Conservation (phyloP, 106 monocot species). For the Platanthera zijinensis region DNA sequence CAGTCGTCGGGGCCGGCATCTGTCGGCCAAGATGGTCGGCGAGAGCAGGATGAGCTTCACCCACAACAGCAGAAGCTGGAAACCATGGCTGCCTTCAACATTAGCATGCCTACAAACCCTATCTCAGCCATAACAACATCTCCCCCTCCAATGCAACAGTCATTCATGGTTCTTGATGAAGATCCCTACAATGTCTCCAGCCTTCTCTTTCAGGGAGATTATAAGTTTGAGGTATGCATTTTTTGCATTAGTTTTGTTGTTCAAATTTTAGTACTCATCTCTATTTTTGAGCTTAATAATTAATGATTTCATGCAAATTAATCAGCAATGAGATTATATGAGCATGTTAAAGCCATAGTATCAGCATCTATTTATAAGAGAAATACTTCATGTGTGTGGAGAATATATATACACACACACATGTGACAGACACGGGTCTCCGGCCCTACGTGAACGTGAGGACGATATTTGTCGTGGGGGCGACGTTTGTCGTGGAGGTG, state of each 20-base stretch:
- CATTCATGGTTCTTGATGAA: constrained; percentile 52
- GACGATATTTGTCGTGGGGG: no score
- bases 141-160: constrained; percentile 31
- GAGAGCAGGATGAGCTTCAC: background rate
- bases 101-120: constrained; percentile 49
- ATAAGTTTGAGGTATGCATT: constrained; percentile 23
- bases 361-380: background rate
- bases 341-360: background rate
- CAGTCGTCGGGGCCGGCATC: no score
- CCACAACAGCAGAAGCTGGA: background rate
- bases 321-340: background rate
- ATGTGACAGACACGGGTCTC: no score
- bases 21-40: no score
- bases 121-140: constrained; percentile 41
- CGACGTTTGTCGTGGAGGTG: no score
- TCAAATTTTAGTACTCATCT: background rate
- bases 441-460: no score
- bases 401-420: no score
- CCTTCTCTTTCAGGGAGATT: constrained; percentile 37
- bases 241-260: background rate
- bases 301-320: background rate
- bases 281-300: background rate
- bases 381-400: no score
- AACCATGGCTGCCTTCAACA: constrained; percentile 39
- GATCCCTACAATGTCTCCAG: constrained; percentile 47